Evolutionary conservation across 768 basidiomycete species (phyloP), one percentile per base, ranked within the genome.

Genomic region (Pholiota microspora): DNA sequence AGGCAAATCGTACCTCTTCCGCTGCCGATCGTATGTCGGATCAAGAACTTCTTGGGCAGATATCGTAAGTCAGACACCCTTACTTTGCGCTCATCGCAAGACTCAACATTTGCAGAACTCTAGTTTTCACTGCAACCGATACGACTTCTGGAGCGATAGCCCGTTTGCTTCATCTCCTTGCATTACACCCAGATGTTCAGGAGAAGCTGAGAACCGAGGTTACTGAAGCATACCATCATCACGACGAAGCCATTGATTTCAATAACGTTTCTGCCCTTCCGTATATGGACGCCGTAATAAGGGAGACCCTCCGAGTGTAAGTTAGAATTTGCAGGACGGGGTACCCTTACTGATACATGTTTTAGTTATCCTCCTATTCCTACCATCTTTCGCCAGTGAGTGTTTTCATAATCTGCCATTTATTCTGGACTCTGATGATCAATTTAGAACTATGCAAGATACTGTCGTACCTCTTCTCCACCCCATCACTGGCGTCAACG

Each of bases 381-480:
- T 6, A 44, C 44, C 6, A 29, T 44, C 2, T 53, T 53, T 29
- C 51, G 51, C 15, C 51, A 45, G 51, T 53, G 10, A 53, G 51
- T 23, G 27, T 18, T 9, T 23, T n/a, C 12, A 6, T 40, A 15
- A 27, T n/a, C 10, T 31, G 2, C 9, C 24, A 5, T 32, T 28
- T 10, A 1, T 7, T 24, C 8, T 18, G 36, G 9, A 7, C 4
- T 2, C 50, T 42, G 7, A 51, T 21, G 28, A 2, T 31, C 16
- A 13, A n/a, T 23, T 34, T 8, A 66, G 64, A 25, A 54, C 61
- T 0, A 38, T 49, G 15, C 48, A 59, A 44, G 65, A 62, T 49
- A 58, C 59, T 36, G 50, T 68, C 16, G 65, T 85, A 7, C 78
- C 83, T 0, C 69, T 85, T 16, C 70, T 74, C 4, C 65, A 65